phyloP scores from a whole-genome alignment of 1,139 yeast genomes.

The Pichia sp. region DNA sequence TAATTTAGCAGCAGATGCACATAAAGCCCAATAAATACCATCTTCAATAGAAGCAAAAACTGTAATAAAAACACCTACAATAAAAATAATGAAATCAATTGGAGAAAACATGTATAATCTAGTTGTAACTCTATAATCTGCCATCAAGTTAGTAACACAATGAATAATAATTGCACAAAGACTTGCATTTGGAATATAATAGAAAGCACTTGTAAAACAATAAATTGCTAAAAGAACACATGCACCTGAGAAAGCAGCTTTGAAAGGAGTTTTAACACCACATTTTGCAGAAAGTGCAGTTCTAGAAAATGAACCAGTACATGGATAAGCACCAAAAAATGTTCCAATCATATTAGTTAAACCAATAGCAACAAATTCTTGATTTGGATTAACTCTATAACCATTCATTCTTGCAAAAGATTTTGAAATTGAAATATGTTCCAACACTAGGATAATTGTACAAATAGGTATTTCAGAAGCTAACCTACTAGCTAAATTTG shows the following conservation, averaged over 20 bases:
- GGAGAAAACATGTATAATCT: slow-evolving; percentile 74
- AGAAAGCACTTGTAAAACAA: slow-evolving; percentile 76
- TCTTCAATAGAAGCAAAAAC: slow-evolving; percentile 78
- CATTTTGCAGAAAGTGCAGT: slow-evolving; percentile 92
- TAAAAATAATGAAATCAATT: slow-evolving; percentile 66
- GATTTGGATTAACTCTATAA: slow-evolving; percentile 87
- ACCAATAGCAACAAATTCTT: slow-evolving; percentile 92
- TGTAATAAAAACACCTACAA: slow-evolving; percentile 71
- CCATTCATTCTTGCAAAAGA: slow-evolving; percentile 91
- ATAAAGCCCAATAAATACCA: slow-evolving; percentile 87
- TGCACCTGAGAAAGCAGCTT: slow-evolving; percentile 86
- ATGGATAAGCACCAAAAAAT: slow-evolving; percentile 89
- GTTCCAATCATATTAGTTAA: slow-evolving; percentile 86
- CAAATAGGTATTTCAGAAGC: slow-evolving; percentile 84
- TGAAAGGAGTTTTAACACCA: slow-evolving; percentile 92
- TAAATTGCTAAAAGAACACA: slow-evolving; percentile 85
- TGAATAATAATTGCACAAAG: slow-evolving; percentile 85
- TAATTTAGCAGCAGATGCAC: slow-evolving; percentile 73
- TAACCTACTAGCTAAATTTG: slow-evolving; percentile 52
- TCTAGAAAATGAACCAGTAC: slow-evolving; percentile 94
- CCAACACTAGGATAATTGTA: slow-evolving; percentile 71
- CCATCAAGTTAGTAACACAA: slow-evolving; percentile 87
- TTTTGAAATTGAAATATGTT: slow-evolving; percentile 90
- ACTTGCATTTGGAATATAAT: slow-evolving; percentile 85
- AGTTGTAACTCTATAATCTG: slow-evolving; percentile 66